These are phyloP conservation scores for Liquidambar formosana DNA, from an alignment of 164 flowering plant species.

Conservation along the genomic window DNA sequence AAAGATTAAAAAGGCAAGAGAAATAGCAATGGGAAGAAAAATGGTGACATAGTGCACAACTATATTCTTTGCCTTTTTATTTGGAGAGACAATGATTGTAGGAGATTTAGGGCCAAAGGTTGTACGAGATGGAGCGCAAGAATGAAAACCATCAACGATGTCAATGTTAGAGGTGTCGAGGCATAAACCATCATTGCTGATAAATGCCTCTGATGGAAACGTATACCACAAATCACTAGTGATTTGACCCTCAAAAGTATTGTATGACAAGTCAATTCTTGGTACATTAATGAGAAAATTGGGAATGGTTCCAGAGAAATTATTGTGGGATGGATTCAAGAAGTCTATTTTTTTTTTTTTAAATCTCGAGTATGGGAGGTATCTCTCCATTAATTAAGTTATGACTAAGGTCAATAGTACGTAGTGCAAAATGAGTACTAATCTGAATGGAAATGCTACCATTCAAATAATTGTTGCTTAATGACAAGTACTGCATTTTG, in stretches of 20 bases:
- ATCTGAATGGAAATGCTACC: no score
- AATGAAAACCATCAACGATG: no score
- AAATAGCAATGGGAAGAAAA: background rate
- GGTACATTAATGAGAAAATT: background rate
- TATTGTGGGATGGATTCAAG: conserved; percentile 3
- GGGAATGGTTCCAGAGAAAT: conserved; percentile 4
- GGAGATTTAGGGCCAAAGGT: no score
- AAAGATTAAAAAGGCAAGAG: no score
- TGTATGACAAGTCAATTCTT: background rate
- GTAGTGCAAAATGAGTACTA: no score
- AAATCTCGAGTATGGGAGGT: background rate
- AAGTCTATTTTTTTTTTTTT: no score
- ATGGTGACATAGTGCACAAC: background rate
- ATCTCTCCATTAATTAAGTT: background rate
- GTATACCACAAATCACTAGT: no score
- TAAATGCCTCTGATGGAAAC: background rate
- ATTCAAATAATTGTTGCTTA: no score
- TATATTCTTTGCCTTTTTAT: background rate
- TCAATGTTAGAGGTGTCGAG: no score
- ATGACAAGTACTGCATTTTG: no score
- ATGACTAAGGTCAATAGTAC: background rate
- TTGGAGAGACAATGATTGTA: no score
- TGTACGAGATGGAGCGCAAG: no score
- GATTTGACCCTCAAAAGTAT: background rate
- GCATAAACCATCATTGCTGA: background rate